A percentile compares a stretch with the other conserved stretches of the same genome.
phyloP scores from a whole-genome alignment of 306 rosid species.

The Cucurbita maxima region DNA sequence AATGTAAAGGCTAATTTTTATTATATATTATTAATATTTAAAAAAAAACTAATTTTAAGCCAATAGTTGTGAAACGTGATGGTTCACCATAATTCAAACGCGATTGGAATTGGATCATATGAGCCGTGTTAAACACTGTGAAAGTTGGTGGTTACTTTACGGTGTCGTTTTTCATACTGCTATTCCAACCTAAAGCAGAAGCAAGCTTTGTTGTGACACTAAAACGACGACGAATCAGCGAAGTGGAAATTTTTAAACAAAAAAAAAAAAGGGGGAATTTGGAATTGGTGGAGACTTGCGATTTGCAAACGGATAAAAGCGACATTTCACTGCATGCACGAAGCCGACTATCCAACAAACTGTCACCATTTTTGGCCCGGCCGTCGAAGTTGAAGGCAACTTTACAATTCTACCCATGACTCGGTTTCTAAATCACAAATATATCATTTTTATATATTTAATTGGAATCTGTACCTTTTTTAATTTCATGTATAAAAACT shows the following conservation, averaged over 20 bases:
- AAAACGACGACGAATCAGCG: neutral
- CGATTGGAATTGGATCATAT: neutral
- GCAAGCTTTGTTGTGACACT: too few relatives aligned
- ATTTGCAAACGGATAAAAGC: constrained; percentile 19
- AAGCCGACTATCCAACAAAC: constrained; percentile 52
- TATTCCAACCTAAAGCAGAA: constrained; percentile 1
- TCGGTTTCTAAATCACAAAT: neutral
- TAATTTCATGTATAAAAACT: too few relatives aligned
- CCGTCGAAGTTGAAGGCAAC: constrained; percentile 10
- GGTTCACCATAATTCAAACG: neutral
- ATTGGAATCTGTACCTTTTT: neutral
- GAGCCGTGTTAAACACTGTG: neutral
- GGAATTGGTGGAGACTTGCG: constrained; percentile 32
- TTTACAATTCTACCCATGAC: constrained; percentile 21
- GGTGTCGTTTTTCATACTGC: neutral
- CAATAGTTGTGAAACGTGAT: neutral
- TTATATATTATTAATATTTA: too few relatives aligned
- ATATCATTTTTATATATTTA: neutral
- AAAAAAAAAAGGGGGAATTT: neutral
- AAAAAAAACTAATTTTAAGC: neutral
- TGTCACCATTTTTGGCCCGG: constrained; percentile 22
- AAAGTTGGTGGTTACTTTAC: neutral
- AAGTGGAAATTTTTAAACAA: neutral
- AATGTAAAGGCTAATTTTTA: neutral
- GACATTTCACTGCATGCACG: constrained; percentile 23